These are phyloP conservation scores for Scenedesmus sp. DNA, from an alignment of 163 green algal genomes.

Conservation along the genomic window DNA sequence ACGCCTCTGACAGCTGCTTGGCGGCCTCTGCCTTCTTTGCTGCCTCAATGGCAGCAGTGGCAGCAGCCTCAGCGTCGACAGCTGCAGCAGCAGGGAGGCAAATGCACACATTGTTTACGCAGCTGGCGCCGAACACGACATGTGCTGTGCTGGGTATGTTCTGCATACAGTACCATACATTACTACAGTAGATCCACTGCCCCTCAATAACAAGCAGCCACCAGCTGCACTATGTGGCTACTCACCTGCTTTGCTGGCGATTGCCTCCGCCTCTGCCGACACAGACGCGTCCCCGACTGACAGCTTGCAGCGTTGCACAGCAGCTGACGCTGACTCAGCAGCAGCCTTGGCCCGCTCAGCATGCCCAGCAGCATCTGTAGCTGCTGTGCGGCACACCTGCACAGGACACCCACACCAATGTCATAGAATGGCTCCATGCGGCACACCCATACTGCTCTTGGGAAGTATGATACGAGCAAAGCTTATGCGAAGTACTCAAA, in stretches of 20 bases:
- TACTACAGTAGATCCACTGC: background rate
- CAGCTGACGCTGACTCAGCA: conserved; percentile 58
- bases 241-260: conserved; percentile 57
- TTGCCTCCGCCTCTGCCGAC: conserved; percentile 62
- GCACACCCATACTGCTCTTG: background rate
- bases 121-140: no score
- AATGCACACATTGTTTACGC: no score
- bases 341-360: conserved; percentile 60
- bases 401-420: background rate
- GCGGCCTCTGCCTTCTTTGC: conserved; percentile 42
- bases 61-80: conserved; percentile 22
- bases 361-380: conserved; percentile 59
- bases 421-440: background rate
- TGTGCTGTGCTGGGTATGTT: no score
- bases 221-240: background rate
- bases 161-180: background rate
- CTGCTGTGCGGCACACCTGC: conserved; percentile 52
- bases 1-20: conserved; percentile 44
- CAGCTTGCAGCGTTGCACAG: conserved; percentile 49
- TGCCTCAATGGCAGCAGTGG: conserved; percentile 18
- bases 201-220: background rate
- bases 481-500: background rate
- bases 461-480: background rate
- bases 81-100: conserved; percentile 3
- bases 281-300: conserved; percentile 60